phyloP scores from a whole-genome alignment of 192 early-diverging fungal species.

The Linnemannia elongata region DNA sequence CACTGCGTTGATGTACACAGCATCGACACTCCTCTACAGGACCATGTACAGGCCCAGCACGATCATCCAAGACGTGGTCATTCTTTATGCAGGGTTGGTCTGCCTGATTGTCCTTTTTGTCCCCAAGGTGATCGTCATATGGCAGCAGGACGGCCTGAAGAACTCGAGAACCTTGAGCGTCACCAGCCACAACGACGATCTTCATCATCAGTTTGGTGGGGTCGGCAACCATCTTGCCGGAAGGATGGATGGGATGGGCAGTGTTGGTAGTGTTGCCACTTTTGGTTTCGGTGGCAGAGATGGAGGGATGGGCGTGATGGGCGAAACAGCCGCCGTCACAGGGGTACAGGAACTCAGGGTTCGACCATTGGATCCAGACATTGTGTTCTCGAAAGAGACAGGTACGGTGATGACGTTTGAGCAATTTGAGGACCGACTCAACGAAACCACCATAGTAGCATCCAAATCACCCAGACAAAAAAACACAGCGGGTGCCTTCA shows the following conservation, averaged over 20 bases:
- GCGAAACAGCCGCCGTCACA: neutral
- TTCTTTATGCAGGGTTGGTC: constrained; percentile 5
- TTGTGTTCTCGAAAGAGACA: constrained; percentile 1
- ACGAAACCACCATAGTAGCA: neutral
- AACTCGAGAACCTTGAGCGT: neutral
- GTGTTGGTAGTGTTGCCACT: too few relatives aligned
- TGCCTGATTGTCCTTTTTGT: constrained; percentile 16
- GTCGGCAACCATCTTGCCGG: neutral
- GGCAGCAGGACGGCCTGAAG: neutral
- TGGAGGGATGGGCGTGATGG: neutral
- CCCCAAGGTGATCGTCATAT: constrained; percentile 12
- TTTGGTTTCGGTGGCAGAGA: neutral
- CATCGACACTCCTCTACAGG: neutral
- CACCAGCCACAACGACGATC: neutral
- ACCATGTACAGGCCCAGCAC: neutral
- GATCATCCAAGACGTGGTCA: constrained; percentile 9
- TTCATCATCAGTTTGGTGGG: neutral
- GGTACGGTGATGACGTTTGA: constrained; percentile 7
- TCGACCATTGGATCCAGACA: constrained; percentile 10
- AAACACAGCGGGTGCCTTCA: too few relatives aligned
- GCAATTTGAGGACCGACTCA: constrained; percentile 14
- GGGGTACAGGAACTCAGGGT: neutral
- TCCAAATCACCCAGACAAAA: neutral
- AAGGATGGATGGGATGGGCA: neutral
- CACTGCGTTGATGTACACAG: neutral